Percentiles rank a stretch among this genome's conserved stretches.
phyloP scores from a whole-genome alignment of 2,329 filamentous ascomycete species.

The Mycosphaerella sp. region DNA sequence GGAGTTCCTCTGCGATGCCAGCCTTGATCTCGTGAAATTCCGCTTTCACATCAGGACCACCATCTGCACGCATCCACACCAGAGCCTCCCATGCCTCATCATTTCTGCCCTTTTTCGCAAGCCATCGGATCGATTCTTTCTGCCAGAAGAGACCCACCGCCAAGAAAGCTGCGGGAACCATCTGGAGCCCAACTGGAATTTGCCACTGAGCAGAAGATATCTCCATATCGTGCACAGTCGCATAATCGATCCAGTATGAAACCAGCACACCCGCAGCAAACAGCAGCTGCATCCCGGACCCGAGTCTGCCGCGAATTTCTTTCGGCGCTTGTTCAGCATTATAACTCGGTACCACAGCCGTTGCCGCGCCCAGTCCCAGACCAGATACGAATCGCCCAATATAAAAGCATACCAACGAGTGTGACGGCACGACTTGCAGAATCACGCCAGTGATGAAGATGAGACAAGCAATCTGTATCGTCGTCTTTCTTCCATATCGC shows the following conservation, averaged over 20 bases:
- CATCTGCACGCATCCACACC: constrained; percentile 48
- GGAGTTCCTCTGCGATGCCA: constrained; percentile 44
- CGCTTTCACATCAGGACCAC: constrained; percentile 29
- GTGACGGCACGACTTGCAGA: constrained; percentile 45
- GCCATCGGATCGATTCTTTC: constrained; percentile 48
- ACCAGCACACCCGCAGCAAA: constrained; percentile 47
- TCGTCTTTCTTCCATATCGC: constrained; percentile 41
- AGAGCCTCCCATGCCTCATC: constrained; percentile 46
- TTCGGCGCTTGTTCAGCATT: constrained; percentile 41
- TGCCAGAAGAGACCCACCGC: constrained; percentile 47
- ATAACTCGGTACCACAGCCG: constrained; percentile 39
- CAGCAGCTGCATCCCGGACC: constrained; percentile 49
- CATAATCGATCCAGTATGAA: constrained; percentile 52
- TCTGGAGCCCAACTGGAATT: constrained; percentile 50
- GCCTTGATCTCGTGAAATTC: constrained; percentile 49
- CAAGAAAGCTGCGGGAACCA: constrained; percentile 45
- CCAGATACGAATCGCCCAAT: constrained; percentile 45
- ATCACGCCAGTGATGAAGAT: constrained; percentile 40
- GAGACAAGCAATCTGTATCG: constrained; percentile 42
- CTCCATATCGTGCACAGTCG: constrained; percentile 34
- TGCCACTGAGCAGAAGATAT: constrained; percentile 48
- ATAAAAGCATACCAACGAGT: constrained; percentile 43
- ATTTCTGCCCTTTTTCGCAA: constrained; percentile 42
- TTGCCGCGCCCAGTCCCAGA: constrained; percentile 45
- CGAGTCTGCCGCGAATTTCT: constrained; percentile 45